Base-by-base conservation (phyloP, 148 eudicot species). In the Rhododendron griersonianum region DNA sequence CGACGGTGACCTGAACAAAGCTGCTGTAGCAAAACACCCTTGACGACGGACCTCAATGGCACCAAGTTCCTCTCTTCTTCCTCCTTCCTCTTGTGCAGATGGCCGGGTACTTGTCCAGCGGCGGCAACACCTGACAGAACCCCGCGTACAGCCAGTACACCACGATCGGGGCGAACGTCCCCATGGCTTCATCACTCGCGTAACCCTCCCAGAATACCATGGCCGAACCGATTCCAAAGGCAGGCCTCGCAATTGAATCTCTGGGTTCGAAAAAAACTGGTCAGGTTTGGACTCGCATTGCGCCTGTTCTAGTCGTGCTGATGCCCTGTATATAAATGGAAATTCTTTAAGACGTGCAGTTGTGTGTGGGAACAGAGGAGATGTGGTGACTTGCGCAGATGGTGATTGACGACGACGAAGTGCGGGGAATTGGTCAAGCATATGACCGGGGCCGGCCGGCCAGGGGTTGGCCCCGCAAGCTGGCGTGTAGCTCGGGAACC, bases 61-160 rank as follows among this genome's bases (percentile, higher is more conserved):
- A 91, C 92, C 75, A 63, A 77, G 84, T 91, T 91, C 81, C 87
- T 91, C 83, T 86, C 87, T 19, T 87, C 89, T 51, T 92, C 93
- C 69, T 92, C 94, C 47, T 88, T 88, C 65, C 87, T 89, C 1
- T 92, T 91, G 82, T 92, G 94, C 84, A 92, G 84, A 37, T 93
- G 84, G n/a, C n/a, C n/a, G n/a, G n/a, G 69, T 91, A 92, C 13
- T 87, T 89, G 25, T 92, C 91, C 15, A 89, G 84, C 28, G 90
- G 89, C 23, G 92, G 92, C 59, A 91, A 57, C 79, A 90, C 50
- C 88, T 90, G 91, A 83, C 90, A 91, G 57, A 92, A 83, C 39
- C 94, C 94, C 3, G 90, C 92, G 84, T 92, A 92, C 86, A 92
- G 25, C 94, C 94, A 92, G 37, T 92, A 92, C 57, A 92, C 91